Base-by-base conservation (phyloP, 495 filamentous ascomycete species). In the Penicillium lagena region DNA sequence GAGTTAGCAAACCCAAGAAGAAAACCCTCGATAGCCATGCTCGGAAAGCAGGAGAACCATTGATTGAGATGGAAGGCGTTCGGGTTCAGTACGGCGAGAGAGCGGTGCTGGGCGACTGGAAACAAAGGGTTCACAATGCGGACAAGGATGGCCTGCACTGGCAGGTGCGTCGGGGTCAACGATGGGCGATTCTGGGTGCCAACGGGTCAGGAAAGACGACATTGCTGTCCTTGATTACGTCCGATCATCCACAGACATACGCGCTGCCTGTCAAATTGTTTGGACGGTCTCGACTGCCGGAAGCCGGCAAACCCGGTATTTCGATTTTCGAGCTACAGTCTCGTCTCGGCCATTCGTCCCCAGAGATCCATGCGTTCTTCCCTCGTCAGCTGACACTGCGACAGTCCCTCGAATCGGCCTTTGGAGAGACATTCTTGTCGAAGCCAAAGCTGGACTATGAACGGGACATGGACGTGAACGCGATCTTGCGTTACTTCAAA, bases 221-320 rank as follows among this genome's bases (percentile, higher is more conserved):
- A 0, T 72, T 98, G 39, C 75, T 96, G 12, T 93, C 90, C 2
- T 71, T 98, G 11, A 85, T 98, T 49, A 93, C 87, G 31, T 96
- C 90, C 4, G 93, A 98, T 58, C 93, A 98, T 49, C 93, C 93
- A 0, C 90, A 96, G 60, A 79, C 90, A 1, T 98, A 97, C 61
- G 88, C 88, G 3, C 77, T 86, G 17, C 90, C 90, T 12, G 83
- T 98, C 39, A 80, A 78, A 48, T 69, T 96, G 32, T 96, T 98
- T 50, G 87, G 89, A 2, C 81, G 82, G 15, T 83, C 83, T 36
- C 79, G 93, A 8, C 75, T 96, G 2, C 89, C 90, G 1, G 76
- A 82, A 39, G 73, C 72, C 1, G 89, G 86, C 11, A 55, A 78
- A 39, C 79, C 77, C 0, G 90, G 87, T 1, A 79, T 96, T 27